These are phyloP conservation scores for Saturnispora gosingensis DNA, from an alignment of 805 yeast species.

Conservation along the genomic window DNA sequence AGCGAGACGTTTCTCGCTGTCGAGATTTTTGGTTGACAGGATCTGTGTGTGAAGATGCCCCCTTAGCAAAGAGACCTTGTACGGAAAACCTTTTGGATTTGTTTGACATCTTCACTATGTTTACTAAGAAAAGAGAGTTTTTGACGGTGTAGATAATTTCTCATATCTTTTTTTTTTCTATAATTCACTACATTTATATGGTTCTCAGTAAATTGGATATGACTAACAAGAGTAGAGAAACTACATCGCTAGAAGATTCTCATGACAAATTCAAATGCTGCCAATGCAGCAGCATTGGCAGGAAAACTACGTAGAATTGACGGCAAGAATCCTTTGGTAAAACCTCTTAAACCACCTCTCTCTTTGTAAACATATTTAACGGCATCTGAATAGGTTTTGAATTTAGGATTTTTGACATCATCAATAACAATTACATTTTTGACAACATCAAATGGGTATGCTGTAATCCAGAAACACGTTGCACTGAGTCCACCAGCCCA, in stretches of 20 bases:
- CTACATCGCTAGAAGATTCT: conserved; percentile 27
- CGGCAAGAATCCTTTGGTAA: conserved; percentile 74
- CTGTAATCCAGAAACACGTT: conserved; percentile 79
- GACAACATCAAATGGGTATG: conserved; percentile 83
- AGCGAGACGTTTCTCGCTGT: background rate
- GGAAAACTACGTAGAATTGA: conserved; percentile 79
- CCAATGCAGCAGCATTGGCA: conserved; percentile 88
- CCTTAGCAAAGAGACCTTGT: conserved; percentile 10
- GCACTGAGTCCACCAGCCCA: conserved; percentile 92
- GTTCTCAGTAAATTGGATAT: background rate
- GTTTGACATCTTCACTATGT: background rate
- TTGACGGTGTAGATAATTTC: background rate
- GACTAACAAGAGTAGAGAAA: background rate
- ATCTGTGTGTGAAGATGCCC: background rate
- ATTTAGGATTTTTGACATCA: conserved; percentile 60
- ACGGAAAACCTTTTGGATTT: conserved; percentile 10
- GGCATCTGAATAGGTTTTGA: conserved; percentile 64
- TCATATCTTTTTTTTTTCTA: background rate
- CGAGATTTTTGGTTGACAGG: background rate
- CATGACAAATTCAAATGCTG: conserved; percentile 82
- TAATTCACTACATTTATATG: background rate
- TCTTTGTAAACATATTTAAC: conserved; percentile 54
- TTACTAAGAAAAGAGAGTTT: background rate
- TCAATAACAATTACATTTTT: conserved; percentile 82
- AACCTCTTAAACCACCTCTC: conserved; percentile 57